Evolutionary conservation across 768 basidiomycete genomes (phyloP).

Genomic region (Macrolepiota dolichaula): DNA sequence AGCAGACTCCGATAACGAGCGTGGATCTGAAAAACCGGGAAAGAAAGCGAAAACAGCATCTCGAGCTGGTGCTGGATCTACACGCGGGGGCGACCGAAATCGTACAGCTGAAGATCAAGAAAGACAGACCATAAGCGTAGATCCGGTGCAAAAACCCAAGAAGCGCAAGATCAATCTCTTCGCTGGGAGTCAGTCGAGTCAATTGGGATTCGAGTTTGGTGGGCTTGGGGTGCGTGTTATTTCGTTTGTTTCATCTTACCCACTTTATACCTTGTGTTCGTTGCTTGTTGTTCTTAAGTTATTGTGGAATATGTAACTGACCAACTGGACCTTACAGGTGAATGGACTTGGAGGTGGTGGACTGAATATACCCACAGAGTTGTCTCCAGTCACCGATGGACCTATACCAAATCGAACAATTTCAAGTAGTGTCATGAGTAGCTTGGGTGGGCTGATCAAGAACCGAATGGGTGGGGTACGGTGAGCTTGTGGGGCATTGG

Average conservation of each 20-base stretch:
- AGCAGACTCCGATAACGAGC: conserved; percentile 13
- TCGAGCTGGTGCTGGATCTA: conserved; percentile 17
- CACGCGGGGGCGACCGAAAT: conserved; percentile 9
- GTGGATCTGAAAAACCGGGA: conserved; percentile 10
- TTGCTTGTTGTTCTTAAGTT: conserved; percentile 1
- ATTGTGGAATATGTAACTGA: not conserved
- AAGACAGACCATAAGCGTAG: conserved; percentile 22
- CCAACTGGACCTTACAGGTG: conserved; percentile 16
- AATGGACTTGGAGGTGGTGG: conserved; percentile 26
- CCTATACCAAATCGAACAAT: conserved; percentile 11
- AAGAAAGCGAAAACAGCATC: conserved; percentile 13
- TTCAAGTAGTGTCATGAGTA: conserved; percentile 24
- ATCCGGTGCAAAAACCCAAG: conserved; percentile 52
- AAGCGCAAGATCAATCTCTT: conserved; percentile 71
- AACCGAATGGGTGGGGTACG: conserved; percentile 2
- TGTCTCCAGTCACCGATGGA: conserved; percentile 60
- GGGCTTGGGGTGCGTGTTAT: conserved; percentile 24
- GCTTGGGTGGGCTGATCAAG: not conserved
- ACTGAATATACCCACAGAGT: conserved; percentile 59
- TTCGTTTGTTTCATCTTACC: not conserved
- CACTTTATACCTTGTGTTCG: not conserved
- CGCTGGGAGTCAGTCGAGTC: conserved; percentile 32
- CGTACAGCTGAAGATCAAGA: conserved; percentile 19
- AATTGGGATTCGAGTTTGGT: conserved; percentile 41
- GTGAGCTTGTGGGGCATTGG: not conserved